A percentile compares a stretch with the other conserved stretches of the same genome.
Conservation (phyloP, 257 asterid species). For the Hygrophila difformis region DNA sequence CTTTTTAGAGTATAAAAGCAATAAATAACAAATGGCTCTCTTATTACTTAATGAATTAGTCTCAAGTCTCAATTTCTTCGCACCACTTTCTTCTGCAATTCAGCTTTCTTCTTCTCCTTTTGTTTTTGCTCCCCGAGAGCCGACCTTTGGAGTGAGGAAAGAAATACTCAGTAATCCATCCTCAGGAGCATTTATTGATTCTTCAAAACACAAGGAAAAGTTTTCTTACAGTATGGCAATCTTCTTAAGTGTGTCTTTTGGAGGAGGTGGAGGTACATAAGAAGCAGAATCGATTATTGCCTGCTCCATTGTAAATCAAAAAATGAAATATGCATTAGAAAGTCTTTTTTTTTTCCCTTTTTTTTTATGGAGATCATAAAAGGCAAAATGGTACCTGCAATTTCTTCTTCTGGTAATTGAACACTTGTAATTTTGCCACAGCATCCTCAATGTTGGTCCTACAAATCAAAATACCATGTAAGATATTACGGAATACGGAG, state of each 20-base stretch:
- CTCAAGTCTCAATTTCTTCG: slow-evolving; percentile 59
- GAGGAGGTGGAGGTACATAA: slow-evolving; percentile 87
- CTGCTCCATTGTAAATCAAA: slow-evolving; percentile 53
- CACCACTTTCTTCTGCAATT: slow-evolving; percentile 47
- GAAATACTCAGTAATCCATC: not conserved
- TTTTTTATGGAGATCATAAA: no score
- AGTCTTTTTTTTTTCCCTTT: no score
- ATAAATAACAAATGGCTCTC: no score
- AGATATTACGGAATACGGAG: slow-evolving; percentile 14
- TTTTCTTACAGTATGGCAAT: slow-evolving; percentile 57
- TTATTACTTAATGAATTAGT: slow-evolving; percentile 31
- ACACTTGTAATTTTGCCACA: slow-evolving; percentile 69
- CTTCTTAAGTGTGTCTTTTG: slow-evolving; percentile 60
- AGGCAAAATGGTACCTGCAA: slow-evolving; percentile 31
- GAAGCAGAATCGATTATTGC: slow-evolving; percentile 88
- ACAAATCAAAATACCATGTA: slow-evolving; percentile 16
- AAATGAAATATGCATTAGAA: no score
- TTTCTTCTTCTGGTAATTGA: slow-evolving; percentile 26
- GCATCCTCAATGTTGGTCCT: slow-evolving; percentile 83
- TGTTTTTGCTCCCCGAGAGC: slow-evolving; percentile 59
- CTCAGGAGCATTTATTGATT: not conserved
- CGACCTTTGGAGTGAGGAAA: slow-evolving; percentile 36
- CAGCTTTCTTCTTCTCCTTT: slow-evolving; percentile 56
- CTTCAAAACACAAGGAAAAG: not conserved
- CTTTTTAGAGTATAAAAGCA: no score